phyloP scores from a whole-genome alignment of 306 rosid species.

The Argentina anserina region DNA sequence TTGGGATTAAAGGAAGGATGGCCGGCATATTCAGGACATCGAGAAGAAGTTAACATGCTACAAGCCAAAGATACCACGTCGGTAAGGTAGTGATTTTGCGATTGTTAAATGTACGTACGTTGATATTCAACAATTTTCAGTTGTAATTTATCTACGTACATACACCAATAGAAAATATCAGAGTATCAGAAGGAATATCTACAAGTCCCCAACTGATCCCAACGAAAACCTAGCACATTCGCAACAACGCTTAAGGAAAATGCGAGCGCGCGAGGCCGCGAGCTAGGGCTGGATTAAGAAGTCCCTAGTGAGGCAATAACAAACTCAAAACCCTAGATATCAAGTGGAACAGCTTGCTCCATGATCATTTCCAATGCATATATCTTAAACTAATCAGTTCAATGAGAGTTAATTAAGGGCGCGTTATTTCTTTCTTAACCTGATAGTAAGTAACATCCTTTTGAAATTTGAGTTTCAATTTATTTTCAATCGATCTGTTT shows the following conservation, averaged over 20 bases:
- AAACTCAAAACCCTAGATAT: too few relatives aligned
- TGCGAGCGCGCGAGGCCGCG: background rate
- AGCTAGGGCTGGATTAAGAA: background rate
- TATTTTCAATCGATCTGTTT: too few relatives aligned
- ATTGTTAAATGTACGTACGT: slow-evolving; percentile 2
- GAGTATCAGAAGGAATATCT: background rate
- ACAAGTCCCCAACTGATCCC: background rate
- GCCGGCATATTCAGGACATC: slow-evolving; percentile 75
- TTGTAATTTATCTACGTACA: slow-evolving; percentile 12
- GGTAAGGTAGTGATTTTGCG: slow-evolving; percentile 46
- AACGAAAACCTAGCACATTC: background rate
- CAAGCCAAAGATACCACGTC: slow-evolving; percentile 43
- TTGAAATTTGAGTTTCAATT: too few relatives aligned
- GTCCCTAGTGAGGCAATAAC: background rate
- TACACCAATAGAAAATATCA: background rate
- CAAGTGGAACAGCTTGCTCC: too few relatives aligned
- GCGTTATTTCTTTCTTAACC: too few relatives aligned
- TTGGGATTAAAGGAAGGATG: slow-evolving; percentile 19
- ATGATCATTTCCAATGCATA: too few relatives aligned
- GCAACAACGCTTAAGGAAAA: background rate
- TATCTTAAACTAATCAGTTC: too few relatives aligned
- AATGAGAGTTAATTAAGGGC: too few relatives aligned
- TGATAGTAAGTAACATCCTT: too few relatives aligned
- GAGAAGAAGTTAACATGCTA: slow-evolving; percentile 43
- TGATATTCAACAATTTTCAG: background rate